Percentiles rank a stretch among this genome's conserved stretches.
These are phyloP conservation scores for Aspergillus cavernicola DNA, from an alignment of 495 filamentous ascomycete genomes.

Conservation along the genomic window DNA sequence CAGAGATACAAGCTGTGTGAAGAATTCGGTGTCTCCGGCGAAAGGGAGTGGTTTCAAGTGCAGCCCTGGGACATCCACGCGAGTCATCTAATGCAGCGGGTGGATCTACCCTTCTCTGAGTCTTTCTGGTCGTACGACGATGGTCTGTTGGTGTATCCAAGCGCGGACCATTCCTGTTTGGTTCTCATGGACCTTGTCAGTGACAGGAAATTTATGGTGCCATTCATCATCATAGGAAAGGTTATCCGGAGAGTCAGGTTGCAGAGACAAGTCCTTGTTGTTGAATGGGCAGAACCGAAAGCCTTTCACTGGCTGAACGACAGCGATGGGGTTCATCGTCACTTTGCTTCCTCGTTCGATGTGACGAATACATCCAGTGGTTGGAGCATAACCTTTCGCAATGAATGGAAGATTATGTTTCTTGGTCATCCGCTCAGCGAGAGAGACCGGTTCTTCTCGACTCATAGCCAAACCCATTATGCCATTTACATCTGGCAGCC, in stretches of 20 bases:
- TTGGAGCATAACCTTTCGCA: slow-evolving; percentile 54
- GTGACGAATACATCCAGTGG: slow-evolving; percentile 27
- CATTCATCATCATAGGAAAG: slow-evolving; percentile 52
- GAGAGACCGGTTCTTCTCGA: slow-evolving; percentile 60
- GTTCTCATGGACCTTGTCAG: slow-evolving; percentile 53
- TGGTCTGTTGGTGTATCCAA: slow-evolving; percentile 56
- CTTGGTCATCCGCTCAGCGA: slow-evolving; percentile 57
- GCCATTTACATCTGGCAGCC: slow-evolving; percentile 66
- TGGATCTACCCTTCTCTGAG: slow-evolving; percentile 51
- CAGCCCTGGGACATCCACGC: slow-evolving; percentile 56
- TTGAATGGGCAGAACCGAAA: slow-evolving; percentile 63
- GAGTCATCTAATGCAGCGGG: slow-evolving; percentile 31
- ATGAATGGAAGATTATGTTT: slow-evolving; percentile 67
- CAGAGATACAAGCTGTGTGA: slow-evolving; percentile 43
- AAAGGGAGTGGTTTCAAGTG: slow-evolving; percentile 46
- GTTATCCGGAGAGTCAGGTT: slow-evolving; percentile 58
- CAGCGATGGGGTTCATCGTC: slow-evolving; percentile 54
- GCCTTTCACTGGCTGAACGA: slow-evolving; percentile 58
- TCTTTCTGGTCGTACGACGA: slow-evolving; percentile 60
- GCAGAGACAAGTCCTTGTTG: slow-evolving; percentile 50
- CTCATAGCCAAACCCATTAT: slow-evolving; percentile 60
- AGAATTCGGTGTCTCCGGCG: slow-evolving; percentile 31
- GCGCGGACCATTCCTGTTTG: slow-evolving; percentile 37
- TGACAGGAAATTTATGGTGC: slow-evolving; percentile 42
- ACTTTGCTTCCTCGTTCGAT: slow-evolving; percentile 63